Base-by-base conservation (phyloP, 2,329 filamentous ascomycete genomes). In the Aspergillus unguis region DNA sequence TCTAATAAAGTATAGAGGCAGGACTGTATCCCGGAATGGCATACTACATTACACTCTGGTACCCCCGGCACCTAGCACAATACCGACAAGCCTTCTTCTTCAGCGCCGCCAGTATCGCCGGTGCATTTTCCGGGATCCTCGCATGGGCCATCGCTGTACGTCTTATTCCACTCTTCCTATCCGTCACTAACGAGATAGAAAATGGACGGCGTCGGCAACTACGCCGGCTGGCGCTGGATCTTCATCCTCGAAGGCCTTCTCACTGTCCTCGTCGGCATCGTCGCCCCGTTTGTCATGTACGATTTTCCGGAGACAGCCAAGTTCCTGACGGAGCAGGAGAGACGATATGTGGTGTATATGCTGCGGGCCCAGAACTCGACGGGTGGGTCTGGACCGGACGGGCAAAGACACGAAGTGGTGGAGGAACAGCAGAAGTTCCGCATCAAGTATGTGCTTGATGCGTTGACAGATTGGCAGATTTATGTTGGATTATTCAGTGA, bases 101-200 rank as follows among this genome's bases (percentile, higher is more conserved):
- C 60, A 75, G 71, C 44, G 75, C 77, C 0, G 73, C 74, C 2
- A 74, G 71, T 37, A 62, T 80, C 42, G 77, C 79, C 1, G 78
- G 79, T n/a, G 77, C 76, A 1, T 78, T 82, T 44, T 75, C 74
- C 2, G 79, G 80, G 0, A 64, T 82, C 17, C 65, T 82, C 0
- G 80, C 80, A 2, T 80, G 72, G 56, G 78, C 66, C 2, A 80
- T 81, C 36, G 73, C 72, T 2, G 68, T 71, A 65, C 9, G 70
- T 6, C 9, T 5, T n/a, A n/a, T 25, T 17, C n/a, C 5, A 17
- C 6, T 3, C 11, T 11, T 32, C 3, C 17, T 5, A 3, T 11
- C 3, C 27, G 7, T 3, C 27, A 7, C n/a, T n/a, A 7, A n/a
- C 29, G 9, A n/a, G 26, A 36, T 40, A 71, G 62, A 74, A 77